Base-by-base conservation (phyloP, 495 filamentous ascomycete genomes). In the Penicillium psychrofluorescens region DNA sequence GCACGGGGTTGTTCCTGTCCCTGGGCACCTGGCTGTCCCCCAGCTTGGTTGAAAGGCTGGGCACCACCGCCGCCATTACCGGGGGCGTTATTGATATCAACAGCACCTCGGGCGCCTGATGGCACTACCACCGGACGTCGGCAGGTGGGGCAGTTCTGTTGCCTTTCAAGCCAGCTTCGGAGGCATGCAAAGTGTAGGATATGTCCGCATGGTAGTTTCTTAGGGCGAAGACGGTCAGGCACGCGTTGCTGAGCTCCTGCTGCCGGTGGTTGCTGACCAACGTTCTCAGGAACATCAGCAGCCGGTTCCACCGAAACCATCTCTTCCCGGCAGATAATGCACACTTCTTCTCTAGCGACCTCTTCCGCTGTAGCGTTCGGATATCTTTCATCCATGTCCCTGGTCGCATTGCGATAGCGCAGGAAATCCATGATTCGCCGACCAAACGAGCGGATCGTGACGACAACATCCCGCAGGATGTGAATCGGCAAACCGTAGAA, bases 401-500 rank as follows among this genome's bases (percentile, higher is more conserved):
- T 75, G 0, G 92, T 85, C 8, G 94, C 92, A 50, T 88, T 84
- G 28, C 90, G 80, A 55, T 96, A 98, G 35, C 85, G 77, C 40
- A 95, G 59, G 55, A 95, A 90, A 55, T 94, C 90, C 52, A 80
- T 74, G 22, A 97, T 84, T 5, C 91, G 79, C 56, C 89, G 89
- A 32, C 84, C 72, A 64, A 97, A 97, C 4, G 90, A 95, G 29
- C 89, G 81, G 34, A 90, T 81, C 0, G 94, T 98, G 60, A 97
- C 77, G 59, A 92, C 91, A 40, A 96, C 83, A 59, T 98, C 94
- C 29, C 94, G 80, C 56, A 98, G 80, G 43, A 98, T 97, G 55
- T 98, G 94, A 40, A 98, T 92, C 0, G 92, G 92, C 38, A 97
- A 71, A 30, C 91, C 92, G 53, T 94, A 94, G 71, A 95, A 97